Conservation (phyloP, 176 grass and related monocot genomes). For the Oryza glumipatula region DNA sequence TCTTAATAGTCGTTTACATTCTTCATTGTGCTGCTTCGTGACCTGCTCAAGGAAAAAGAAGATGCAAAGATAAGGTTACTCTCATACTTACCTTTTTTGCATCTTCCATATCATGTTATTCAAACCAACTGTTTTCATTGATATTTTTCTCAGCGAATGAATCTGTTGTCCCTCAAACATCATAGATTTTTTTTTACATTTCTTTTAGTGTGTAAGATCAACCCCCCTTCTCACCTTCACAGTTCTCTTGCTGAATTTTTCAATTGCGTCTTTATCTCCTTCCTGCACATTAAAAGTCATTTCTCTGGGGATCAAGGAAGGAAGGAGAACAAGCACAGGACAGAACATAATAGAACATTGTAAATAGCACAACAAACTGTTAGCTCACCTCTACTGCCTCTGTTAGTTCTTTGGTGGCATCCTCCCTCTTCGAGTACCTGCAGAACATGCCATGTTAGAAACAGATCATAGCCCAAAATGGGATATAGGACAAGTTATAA, state of each 20-base stretch:
- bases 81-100: background rate
- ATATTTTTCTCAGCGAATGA: background rate
- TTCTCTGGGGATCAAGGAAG: constrained; percentile 18
- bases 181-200: constrained; percentile 11
- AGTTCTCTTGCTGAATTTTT: constrained; percentile 94
- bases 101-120: constrained; percentile 3
- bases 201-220: no score
- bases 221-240: constrained; percentile 66
- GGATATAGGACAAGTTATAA: background rate
- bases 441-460: constrained; percentile 17
- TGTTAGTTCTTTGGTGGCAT: constrained; percentile 78
- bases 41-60: constrained; percentile 57
- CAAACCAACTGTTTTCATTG: constrained; percentile 1
- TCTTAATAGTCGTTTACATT: constrained; percentile 89
- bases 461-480: constrained; percentile 14
- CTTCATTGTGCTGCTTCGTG: constrained; percentile 90
- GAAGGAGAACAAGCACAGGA: background rate
- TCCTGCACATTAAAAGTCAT: constrained; percentile 47
- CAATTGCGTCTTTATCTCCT: constrained; percentile 82
- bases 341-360: background rate
- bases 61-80: constrained; percentile 22
- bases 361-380: constrained; percentile 7
- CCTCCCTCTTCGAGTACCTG: constrained; percentile 87
- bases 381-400: constrained; percentile 75
- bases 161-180: background rate